Conservation (phyloP, 1,284 basidiomycete species). For the Tylopilus orsonianus region DNA sequence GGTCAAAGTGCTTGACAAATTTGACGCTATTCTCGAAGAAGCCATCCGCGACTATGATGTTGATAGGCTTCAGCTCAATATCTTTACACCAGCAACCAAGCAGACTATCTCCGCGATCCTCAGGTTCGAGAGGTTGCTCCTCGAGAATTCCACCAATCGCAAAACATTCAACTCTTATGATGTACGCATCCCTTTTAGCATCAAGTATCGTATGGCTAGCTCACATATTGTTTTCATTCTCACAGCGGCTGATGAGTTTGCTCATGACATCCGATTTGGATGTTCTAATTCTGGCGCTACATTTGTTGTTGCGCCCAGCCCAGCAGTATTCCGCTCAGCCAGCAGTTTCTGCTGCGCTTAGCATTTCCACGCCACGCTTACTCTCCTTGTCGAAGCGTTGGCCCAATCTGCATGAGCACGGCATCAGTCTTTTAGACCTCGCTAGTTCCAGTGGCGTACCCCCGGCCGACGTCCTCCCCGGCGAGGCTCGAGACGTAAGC, state of each 20-base stretch:
- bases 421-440: constrained; percentile 68
- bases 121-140: constrained; percentile 82
- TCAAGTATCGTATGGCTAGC: constrained; percentile 16
- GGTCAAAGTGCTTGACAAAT: constrained; percentile 94
- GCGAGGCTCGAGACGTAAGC: constrained; percentile 71
- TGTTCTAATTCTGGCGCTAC: constrained; percentile 81
- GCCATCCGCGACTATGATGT: constrained; percentile 83
- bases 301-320: constrained; percentile 87
- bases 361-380: constrained; percentile 72
- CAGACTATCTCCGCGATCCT: constrained; percentile 80
- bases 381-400: constrained; percentile 72
- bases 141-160: constrained; percentile 98
- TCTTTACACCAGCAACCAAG: constrained; percentile 80
- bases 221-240: constrained; percentile 12
- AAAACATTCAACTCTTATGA: constrained; percentile 98
- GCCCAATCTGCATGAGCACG: constrained; percentile 73
- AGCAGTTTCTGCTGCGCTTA: constrained; percentile 72
- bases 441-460: constrained; percentile 51
- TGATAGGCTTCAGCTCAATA: constrained; percentile 78
- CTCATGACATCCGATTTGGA: constrained; percentile 89
- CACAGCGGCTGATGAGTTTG: constrained; percentile 85
- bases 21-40: constrained; percentile 85
- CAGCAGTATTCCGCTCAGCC: constrained; percentile 92
- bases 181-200: constrained; percentile 50
- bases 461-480: constrained; percentile 59